Base-by-base conservation (phyloP, 2,329 filamentous ascomycete genomes). In the Cercospora sojina region DNA sequence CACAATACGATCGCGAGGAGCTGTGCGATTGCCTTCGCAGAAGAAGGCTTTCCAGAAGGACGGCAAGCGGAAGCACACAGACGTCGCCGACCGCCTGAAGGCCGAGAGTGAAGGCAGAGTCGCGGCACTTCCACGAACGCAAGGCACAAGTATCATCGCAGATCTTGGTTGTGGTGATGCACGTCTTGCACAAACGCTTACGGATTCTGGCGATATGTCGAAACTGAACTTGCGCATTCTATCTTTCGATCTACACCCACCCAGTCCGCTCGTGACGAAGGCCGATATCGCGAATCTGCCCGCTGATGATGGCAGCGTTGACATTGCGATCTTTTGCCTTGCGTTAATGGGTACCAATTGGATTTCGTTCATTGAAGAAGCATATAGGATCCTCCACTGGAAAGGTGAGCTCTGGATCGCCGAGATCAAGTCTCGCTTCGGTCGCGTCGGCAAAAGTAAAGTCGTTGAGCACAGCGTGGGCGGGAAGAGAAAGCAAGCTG, bases 261-360 rank as follows among this genome's bases (percentile, higher is more conserved):
- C 91, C 5, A 87, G 87, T 65, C 83, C 87, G 18, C 86, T 93
- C 20, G 91, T 99, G 69, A 97, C 91, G 1, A 88, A 90, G 69
- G 93, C 95, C 13, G 95, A 99, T 80, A 95, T 98, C 61, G 90
- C 93, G 31, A 86, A 90, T 67, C 83, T 99, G 1, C 94, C 94
- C 0, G 82, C 97, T 0, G 82, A 83, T 5, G 88, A 93, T 72
- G 89, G 88, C 53, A 88, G 86, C 68, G 88, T 93, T 68, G 93
- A 99, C 78, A 85, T 99, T 5, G 91, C 91, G 58, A 89, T 99
- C 72, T 98, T 98, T 83, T 99, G 95, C 79, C 86, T 99, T 32
- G 95, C 94, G 59, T 87, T 99, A 66, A 99, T 99, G 95, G 95
- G 95, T 76, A 99, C 95, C 64, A 99, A 99, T 81, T 99, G 95